phyloP scores from a whole-genome alignment of 2,329 filamentous ascomycete genomes.

The Aspergillus carbonarius region DNA sequence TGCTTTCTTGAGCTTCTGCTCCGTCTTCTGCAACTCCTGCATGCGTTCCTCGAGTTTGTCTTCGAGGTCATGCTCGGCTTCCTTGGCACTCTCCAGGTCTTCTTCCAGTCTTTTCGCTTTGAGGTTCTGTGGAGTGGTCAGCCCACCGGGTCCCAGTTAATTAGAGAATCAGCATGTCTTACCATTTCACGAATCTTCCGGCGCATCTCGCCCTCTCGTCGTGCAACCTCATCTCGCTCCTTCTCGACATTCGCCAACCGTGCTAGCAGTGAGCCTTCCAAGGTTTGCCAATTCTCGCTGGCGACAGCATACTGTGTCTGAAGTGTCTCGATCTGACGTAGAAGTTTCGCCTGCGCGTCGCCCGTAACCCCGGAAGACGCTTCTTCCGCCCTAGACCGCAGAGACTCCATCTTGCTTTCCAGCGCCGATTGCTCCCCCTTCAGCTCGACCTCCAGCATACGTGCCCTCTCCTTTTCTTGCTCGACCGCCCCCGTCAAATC shows the following conservation, averaged over 20 bases:
- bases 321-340: conserved; percentile 91
- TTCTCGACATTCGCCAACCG: conserved; percentile 78
- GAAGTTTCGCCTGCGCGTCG: conserved; percentile 81
- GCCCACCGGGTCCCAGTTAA: background rate
- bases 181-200: conserved; percentile 86
- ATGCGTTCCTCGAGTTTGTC: conserved; percentile 64
- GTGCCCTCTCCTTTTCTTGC: conserved; percentile 68
- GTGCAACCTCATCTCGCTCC: conserved; percentile 82
- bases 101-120: conserved; percentile 72
- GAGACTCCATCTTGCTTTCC: conserved; percentile 85
- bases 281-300: conserved; percentile 96
- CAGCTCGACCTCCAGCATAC: conserved; percentile 70
- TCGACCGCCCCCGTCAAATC: conserved; percentile 72
- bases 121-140: conserved; percentile 52
- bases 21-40: conserved; percentile 55
- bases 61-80: conserved; percentile 41
- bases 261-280: conserved; percentile 80
- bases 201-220: conserved; percentile 81
- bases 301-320: conserved; percentile 94
- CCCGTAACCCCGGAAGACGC: conserved; percentile 77
- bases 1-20: conserved; percentile 45
- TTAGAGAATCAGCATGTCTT: conserved; percentile 36
- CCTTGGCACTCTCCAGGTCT: conserved; percentile 69
- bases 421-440: conserved; percentile 73
- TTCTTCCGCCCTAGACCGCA: conserved; percentile 84